Evolutionary conservation across 306 rosid species (phyloP).

Genomic region (Ammopiptanthus mongolicus): DNA sequence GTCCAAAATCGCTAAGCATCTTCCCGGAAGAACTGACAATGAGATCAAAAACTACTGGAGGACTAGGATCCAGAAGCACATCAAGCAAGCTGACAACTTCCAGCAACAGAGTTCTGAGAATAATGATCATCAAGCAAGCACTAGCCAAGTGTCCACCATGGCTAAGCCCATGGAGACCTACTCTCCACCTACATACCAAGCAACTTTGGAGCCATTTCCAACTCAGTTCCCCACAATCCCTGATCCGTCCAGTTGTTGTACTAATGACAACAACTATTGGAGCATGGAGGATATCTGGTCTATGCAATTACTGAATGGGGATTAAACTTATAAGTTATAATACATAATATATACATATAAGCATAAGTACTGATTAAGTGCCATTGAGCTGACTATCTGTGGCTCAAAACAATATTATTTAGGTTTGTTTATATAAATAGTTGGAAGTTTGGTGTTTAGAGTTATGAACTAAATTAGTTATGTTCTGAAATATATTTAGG

Average conservation of each 20-base stretch:
- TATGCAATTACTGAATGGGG: slow-evolving; percentile 72
- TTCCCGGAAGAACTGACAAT: slow-evolving; percentile 93
- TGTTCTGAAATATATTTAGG: too few relatives aligned
- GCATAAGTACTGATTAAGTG: too few relatives aligned
- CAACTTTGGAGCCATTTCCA: slow-evolving; percentile 33
- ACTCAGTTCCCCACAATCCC: slow-evolving; percentile 24
- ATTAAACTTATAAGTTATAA: too few relatives aligned
- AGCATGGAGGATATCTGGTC: slow-evolving; percentile 96
- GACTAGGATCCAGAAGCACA: slow-evolving; percentile 89
- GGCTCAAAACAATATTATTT: too few relatives aligned
- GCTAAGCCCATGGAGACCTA: slow-evolving; percentile 45
- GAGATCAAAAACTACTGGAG: slow-evolving; percentile 97
- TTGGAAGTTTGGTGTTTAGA: too few relatives aligned
- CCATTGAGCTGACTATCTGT: too few relatives aligned
- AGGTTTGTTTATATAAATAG: too few relatives aligned
- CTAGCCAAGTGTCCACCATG: slow-evolving; percentile 38
- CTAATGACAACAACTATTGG: slow-evolving; percentile 56
- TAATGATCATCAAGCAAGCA: slow-evolving; percentile 34
- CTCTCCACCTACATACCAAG: slow-evolving; percentile 32
- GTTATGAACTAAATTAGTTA: too few relatives aligned
- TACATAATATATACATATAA: too few relatives aligned
- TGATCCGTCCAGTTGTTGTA: slow-evolving; percentile 29
- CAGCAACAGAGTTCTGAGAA: slow-evolving; percentile 17
- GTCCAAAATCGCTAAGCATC: slow-evolving; percentile 93
- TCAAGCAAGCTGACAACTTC: slow-evolving; percentile 57